Percentiles rank a stretch among this genome's conserved stretches.
phyloP scores from a whole-genome alignment of 129 eudicot species.

The Arctium minus region DNA sequence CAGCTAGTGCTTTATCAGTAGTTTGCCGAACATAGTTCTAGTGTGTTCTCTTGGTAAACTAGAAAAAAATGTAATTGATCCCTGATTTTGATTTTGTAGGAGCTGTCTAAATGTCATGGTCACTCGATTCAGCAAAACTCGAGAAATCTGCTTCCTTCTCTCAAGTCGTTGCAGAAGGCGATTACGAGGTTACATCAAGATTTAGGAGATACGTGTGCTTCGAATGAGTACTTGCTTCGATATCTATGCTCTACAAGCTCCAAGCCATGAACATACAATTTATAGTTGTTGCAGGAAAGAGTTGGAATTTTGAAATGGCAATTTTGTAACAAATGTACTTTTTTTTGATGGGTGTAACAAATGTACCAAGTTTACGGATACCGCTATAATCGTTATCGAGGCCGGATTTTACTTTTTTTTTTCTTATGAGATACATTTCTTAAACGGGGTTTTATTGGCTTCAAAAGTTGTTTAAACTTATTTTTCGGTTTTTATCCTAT shows the following conservation, averaged over 20 bases:
- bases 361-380: constrained; percentile 7
- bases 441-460: not conserved
- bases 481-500: too few species aligned
- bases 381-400: constrained; percentile 1
- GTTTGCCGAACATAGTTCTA: not conserved
- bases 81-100: constrained; percentile 37
- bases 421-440: not conserved
- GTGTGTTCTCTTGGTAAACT: not conserved
- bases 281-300: not conserved
- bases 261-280: constrained; percentile 29
- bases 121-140: constrained; percentile 75
- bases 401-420: not conserved
- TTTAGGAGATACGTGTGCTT: constrained; percentile 85
- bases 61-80: not conserved
- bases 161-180: constrained; percentile 89
- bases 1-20: not conserved
- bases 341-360: not conserved
- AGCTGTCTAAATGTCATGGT: constrained; percentile 80
- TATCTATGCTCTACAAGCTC: constrained; percentile 72
- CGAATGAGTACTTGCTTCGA: constrained; percentile 85
- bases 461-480: not conserved
- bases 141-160: constrained; percentile 73
- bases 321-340: constrained; percentile 23
- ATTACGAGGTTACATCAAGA: constrained; percentile 87
- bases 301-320: not conserved